Base-by-base conservation (phyloP, 2,329 filamentous ascomycete genomes). In the Penicillium rolfsii region DNA sequence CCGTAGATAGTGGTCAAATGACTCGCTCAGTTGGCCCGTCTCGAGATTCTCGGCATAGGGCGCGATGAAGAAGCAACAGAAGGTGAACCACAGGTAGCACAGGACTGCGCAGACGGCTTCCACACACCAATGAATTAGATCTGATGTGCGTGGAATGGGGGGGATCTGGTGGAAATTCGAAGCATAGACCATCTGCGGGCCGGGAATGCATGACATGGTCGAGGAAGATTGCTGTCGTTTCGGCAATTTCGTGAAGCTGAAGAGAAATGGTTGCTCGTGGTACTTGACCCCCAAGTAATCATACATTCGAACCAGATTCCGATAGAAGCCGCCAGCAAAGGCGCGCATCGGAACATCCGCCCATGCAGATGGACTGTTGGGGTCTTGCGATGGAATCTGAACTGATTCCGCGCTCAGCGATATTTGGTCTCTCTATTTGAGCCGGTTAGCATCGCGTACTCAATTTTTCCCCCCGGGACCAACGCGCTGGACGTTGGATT, bases 221-320 rank as follows among this genome's bases (percentile, higher is more conserved):
- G 57, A 59, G 26, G 50, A 62, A 36, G 62, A 52, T 26, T 57
- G 45, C 54, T 48, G 58, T 45, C 28, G 26, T 52, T 30, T 52
- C 43, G 59, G 49, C 12, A 73, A 65, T 54, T 71, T 76, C 11
- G 82, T 78, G 59, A 87, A 84, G 41, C 79, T 78, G 68, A 83
- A 88, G 2, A 86, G 71, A 64, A 87, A 87, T 16, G 76, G 78
- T 57, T 84, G 79, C 12, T 79, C 74, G 43, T 80, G 78, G 60
- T 85, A 83, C 5, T 74, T 73, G 12, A 88, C 76, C 2, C 76
- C 79, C 3, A 88, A 73, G 64, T 85, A 76, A 28, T 82, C 76
- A 70, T 87, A 87, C 81, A 88, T 83, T 28, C 77, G 76, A 63
- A 79, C 80, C 52, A 88, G 73, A 62, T 86, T 84, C 50, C 73